These are phyloP conservation scores for Sequoiadendron giganteum DNA, from an alignment of 75 land plant species.

Conservation along the genomic window DNA sequence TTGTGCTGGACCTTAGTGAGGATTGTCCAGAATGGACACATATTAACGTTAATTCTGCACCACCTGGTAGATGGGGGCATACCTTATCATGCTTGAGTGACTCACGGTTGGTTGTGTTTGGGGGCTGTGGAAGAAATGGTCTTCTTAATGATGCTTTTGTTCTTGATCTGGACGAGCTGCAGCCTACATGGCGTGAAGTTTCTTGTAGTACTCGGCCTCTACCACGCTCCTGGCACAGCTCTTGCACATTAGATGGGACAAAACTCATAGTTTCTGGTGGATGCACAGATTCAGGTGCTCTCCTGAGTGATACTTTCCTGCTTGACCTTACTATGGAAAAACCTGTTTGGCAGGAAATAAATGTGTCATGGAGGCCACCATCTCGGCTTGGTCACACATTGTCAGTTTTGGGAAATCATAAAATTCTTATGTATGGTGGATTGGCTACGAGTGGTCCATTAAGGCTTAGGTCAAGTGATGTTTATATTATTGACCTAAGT, in stretches of 20 bases:
- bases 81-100: slow-evolving; percentile 77
- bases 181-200: slow-evolving; percentile 74
- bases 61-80: slow-evolving; percentile 88
- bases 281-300: slow-evolving; percentile 69
- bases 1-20: slow-evolving; percentile 62
- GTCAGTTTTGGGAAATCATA: slow-evolving; percentile 62
- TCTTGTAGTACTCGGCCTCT: slow-evolving; percentile 61
- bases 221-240: slow-evolving; percentile 82
- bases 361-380: slow-evolving; percentile 69
- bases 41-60: slow-evolving; percentile 63
- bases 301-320: slow-evolving; percentile 67
- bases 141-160: slow-evolving; percentile 85
- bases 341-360: slow-evolving; percentile 74
- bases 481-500: slow-evolving; percentile 25
- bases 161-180: slow-evolving; percentile 70
- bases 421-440: slow-evolving; percentile 81
- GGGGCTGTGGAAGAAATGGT: slow-evolving; percentile 78
- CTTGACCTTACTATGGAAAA: slow-evolving; percentile 71
- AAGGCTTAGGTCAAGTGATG: slow-evolving; percentile 67
- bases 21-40: slow-evolving; percentile 64
- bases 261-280: slow-evolving; percentile 83
- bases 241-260: slow-evolving; percentile 73
- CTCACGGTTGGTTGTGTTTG: slow-evolving; percentile 80
- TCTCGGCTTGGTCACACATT: slow-evolving; percentile 66
- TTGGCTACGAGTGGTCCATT: slow-evolving; percentile 74